These are phyloP conservation scores for Tilletia horrida DNA, from an alignment of 1,284 basidiomycete species.

Conservation along the genomic window DNA sequence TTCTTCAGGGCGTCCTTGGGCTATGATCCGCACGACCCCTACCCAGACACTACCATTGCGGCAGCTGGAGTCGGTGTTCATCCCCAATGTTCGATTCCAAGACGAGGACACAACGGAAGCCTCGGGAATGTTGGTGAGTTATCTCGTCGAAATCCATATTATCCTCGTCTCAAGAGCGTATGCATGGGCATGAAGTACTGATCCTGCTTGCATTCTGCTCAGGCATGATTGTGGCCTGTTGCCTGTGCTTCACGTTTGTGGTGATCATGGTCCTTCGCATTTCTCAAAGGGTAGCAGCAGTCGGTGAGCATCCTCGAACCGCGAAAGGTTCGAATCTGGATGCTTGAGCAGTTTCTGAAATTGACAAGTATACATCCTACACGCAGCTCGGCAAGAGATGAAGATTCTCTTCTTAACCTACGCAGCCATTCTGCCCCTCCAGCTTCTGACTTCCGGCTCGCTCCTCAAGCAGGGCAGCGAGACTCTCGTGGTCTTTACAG, in stretches of 20 bases:
- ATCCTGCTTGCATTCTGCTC: neutral
- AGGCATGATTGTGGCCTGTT: slow-evolving; percentile 10
- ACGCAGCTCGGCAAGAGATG: slow-evolving; percentile 16
- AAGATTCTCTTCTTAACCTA: slow-evolving; percentile 11
- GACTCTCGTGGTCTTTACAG: neutral
- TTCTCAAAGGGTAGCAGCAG: neutral
- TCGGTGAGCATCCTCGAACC: neutral
- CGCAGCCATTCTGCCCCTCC: neutral
- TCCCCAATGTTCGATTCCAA: slow-evolving; percentile 1
- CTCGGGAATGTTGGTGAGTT: slow-evolving; percentile 8
- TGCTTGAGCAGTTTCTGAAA: neutral
- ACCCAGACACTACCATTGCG: no score
- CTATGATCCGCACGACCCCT: no score
- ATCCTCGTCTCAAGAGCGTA: no score
- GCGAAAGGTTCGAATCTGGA: no score
- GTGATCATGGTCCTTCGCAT: slow-evolving; percentile 8
- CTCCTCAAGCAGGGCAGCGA: neutral
- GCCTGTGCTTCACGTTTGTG: neutral
- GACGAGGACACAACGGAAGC: slow-evolving; percentile 6
- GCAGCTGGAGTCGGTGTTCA: slow-evolving; percentile 2
- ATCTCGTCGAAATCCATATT: neutral
- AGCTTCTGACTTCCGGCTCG: neutral
- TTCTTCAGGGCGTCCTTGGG: no score
- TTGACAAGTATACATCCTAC: neutral
- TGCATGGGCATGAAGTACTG: no score